Percentiles rank a stretch among this genome's conserved stretches.
phyloP scores from a whole-genome alignment of 2,329 filamentous ascomycete species.

The Chaetomiaceae sp. region DNA sequence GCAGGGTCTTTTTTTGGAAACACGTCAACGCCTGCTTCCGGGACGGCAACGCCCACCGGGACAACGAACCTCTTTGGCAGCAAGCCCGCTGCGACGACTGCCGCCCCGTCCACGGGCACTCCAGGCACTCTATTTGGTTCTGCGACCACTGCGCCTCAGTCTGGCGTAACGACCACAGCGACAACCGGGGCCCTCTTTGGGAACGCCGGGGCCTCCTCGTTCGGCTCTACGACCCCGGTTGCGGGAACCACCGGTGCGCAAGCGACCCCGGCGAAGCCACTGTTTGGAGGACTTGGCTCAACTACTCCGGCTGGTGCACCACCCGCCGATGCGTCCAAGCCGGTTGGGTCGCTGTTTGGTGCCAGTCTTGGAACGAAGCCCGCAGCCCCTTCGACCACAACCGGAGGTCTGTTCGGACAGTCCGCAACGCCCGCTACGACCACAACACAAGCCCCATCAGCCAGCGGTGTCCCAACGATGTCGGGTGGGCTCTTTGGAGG shows the following conservation, averaged over 20 bases:
- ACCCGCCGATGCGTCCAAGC: conserved; percentile 33
- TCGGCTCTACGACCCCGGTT: conserved; percentile 2
- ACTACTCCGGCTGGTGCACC: conserved; percentile 53
- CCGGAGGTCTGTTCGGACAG: conserved; percentile 15
- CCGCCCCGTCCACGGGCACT: conserved; percentile 16
- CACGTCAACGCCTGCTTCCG: conserved; percentile 15
- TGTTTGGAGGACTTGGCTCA: conserved; percentile 40
- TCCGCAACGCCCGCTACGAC: conserved; percentile 8
- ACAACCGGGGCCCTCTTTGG: conserved; percentile 21
- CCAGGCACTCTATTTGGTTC: conserved; percentile 19
- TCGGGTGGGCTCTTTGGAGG: conserved; percentile 25
- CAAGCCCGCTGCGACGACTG: conserved; percentile 14
- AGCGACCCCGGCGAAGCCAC: conserved; percentile 43
- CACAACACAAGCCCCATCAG: conserved; percentile 1
- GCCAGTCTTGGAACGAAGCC: conserved; percentile 23
- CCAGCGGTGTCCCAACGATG: background rate
- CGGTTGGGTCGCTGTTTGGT: conserved; percentile 21
- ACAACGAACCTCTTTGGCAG: conserved; percentile 9
- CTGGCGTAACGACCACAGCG: conserved; percentile 1
- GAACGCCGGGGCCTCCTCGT: conserved; percentile 13
- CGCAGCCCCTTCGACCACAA: conserved; percentile 19
- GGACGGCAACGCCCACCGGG: conserved; percentile 6
- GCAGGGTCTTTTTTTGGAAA: conserved; percentile 14
- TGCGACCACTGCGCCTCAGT: conserved; percentile 2
- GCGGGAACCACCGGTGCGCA: conserved; percentile 17